Percentiles rank a stretch among this genome's conserved stretches.
Evolutionary conservation across 306 rosid genomes (phyloP).

Genomic region (Dalbergia oliveri): DNA sequence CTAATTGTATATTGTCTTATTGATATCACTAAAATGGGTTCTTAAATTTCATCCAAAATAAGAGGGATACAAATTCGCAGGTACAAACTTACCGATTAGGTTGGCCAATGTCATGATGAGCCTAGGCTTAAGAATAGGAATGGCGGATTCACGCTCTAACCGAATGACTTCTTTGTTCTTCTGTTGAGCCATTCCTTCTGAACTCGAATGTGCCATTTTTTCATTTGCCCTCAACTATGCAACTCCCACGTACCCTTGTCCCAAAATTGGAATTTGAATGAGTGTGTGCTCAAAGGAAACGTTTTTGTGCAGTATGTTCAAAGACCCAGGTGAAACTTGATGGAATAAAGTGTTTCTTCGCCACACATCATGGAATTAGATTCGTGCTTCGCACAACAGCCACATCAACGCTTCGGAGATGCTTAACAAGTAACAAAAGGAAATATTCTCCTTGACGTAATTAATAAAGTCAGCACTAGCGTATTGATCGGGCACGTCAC

Average conservation of each 20-base stretch:
- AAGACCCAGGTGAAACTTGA: not conserved
- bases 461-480: slow-evolving; percentile 11
- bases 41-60: too few relatives aligned
- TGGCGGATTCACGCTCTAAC: slow-evolving; percentile 88
- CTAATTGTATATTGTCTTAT: too few relatives aligned
- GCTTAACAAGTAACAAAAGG: not conserved
- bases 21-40: too few relatives aligned
- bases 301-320: not conserved
- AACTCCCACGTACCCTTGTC: not conserved
- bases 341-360: slow-evolving; percentile 36
- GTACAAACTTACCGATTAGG: slow-evolving; percentile 66
- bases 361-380: slow-evolving; percentile 41
- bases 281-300: slow-evolving; percentile 1
- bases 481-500: slow-evolving; percentile 8
- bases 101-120: slow-evolving; percentile 79
- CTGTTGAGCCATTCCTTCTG: slow-evolving; percentile 19
- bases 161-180: slow-evolving; percentile 69
- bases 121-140: slow-evolving; percentile 80
- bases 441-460: not conserved
- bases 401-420: slow-evolving; percentile 23
- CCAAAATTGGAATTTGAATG: slow-evolving; percentile 21
- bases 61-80: too few relatives aligned
- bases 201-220: slow-evolving; percentile 33
- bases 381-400: slow-evolving; percentile 46
- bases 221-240: not conserved